Percentiles rank a stretch among this genome's conserved stretches.
phyloP scores from a whole-genome alignment of 257 asterid genomes.

The Solanum commersonii region DNA sequence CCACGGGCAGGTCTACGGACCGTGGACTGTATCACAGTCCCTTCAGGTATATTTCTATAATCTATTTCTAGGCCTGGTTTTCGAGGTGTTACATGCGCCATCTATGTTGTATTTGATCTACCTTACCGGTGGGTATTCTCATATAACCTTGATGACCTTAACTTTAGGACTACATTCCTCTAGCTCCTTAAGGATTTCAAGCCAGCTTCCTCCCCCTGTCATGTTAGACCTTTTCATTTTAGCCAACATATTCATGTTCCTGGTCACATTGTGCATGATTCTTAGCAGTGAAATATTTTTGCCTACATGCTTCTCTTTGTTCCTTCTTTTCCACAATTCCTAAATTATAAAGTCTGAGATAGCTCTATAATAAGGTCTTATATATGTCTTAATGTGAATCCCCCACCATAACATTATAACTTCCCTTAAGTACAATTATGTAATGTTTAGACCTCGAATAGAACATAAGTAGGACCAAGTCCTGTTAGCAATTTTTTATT shows the following conservation, averaged over 20 bases:
- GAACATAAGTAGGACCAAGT: background rate
- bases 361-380: background rate
- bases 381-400: rapidly evolving
- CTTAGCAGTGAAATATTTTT: rapidly evolving
- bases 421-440: background rate
- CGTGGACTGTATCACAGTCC: too few species aligned
- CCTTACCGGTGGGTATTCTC: too few species aligned
- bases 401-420: background rate
- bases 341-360: background rate
- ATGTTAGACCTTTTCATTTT: background rate
- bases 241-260: background rate
- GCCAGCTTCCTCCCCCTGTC: too few species aligned
- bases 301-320: background rate
- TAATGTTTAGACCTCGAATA: background rate
- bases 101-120: too few species aligned
- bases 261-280: background rate
- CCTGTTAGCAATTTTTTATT: background rate
- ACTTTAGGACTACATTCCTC: too few species aligned
- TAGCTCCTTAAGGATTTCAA: background rate
- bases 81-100: too few species aligned
- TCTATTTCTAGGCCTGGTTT: too few species aligned
- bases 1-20: too few species aligned
- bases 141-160: too few species aligned
- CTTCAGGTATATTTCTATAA: too few species aligned
- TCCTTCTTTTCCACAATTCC: background rate